A percentile compares a stretch with the other conserved stretches of the same genome.
Conservation (phyloP, 768 basidiomycete species). For the Suillus luteus region DNA sequence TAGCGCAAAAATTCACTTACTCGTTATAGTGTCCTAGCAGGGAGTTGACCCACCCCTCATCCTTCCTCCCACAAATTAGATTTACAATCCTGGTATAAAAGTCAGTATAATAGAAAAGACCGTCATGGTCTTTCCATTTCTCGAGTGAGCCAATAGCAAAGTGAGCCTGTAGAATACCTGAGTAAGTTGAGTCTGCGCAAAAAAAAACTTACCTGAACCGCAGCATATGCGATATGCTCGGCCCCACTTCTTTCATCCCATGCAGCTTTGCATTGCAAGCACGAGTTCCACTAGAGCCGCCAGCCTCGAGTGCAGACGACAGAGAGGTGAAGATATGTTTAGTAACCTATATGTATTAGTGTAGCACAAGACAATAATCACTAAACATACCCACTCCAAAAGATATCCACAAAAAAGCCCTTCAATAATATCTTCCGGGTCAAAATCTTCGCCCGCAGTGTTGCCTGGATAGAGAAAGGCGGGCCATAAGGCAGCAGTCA, state of each 20-base stretch:
- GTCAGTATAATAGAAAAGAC: neutral
- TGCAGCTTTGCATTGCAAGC: constrained; percentile 10
- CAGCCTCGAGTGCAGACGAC: constrained; percentile 1
- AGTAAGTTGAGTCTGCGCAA: neutral
- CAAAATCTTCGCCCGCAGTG: constrained; percentile 3
- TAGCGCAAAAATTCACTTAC: neutral
- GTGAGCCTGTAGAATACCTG: neutral
- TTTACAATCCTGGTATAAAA: neutral
- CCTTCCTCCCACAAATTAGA: neutral
- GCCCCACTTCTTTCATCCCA: constrained; percentile 6
- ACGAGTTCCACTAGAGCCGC: neutral
- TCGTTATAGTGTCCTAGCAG: neutral
- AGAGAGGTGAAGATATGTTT: constrained; percentile 3
- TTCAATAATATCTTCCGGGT: neutral
- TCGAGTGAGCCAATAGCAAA: neutral
- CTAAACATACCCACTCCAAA: constrained; percentile 1
- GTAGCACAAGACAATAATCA: neutral
- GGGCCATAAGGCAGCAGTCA: constrained; percentile 4
- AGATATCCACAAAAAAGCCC: constrained; percentile 8
- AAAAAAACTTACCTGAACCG: neutral
- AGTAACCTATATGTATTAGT: constrained; percentile 4
- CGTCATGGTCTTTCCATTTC: neutral
- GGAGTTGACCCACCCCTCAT: neutral
- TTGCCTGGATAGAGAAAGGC: constrained; percentile 10
- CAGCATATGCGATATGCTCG: constrained; percentile 11